Conservation (phyloP, 306 rosid species). For the Geum urbanum region DNA sequence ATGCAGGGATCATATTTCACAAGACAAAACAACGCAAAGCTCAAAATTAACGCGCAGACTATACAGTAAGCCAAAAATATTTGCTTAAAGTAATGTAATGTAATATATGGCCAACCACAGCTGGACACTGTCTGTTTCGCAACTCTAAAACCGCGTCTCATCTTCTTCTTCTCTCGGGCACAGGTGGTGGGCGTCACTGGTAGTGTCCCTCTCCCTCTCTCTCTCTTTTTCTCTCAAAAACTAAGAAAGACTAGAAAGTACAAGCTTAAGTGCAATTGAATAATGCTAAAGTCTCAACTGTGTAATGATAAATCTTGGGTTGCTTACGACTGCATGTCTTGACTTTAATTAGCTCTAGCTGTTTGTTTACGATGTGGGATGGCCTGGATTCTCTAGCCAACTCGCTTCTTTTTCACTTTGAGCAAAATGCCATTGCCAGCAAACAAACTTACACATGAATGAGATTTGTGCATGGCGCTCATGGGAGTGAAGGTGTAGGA, state of each 20-base stretch:
- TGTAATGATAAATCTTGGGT: slow-evolving; percentile 25
- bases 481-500: slow-evolving; percentile 8
- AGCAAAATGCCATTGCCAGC: slow-evolving; percentile 40
- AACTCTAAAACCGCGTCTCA: slow-evolving; percentile 71
- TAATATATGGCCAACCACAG: slow-evolving; percentile 30
- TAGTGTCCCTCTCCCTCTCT: background rate
- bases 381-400: slow-evolving; percentile 21
- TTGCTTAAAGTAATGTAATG: background rate
- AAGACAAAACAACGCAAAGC: slow-evolving; percentile 21
- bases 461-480: background rate
- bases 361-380: background rate
- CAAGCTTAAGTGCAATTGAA: slow-evolving; percentile 4
- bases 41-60: slow-evolving; percentile 31
- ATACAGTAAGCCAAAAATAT: slow-evolving; percentile 14
- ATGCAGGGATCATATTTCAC: slow-evolving; percentile 18
- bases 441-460: slow-evolving; percentile 17
- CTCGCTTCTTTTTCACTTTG: slow-evolving; percentile 12
- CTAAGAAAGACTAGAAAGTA: background rate
- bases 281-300: slow-evolving; percentile 28
- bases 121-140: slow-evolving; percentile 71
- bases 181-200: background rate
- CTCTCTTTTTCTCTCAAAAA: background rate
- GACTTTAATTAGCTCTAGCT: slow-evolving; percentile 32
- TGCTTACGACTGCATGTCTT: slow-evolving; percentile 52
- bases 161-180: slow-evolving; percentile 36